Base-by-base conservation (phyloP, 306 rosid species). In the Cucumis cinereus region DNA sequence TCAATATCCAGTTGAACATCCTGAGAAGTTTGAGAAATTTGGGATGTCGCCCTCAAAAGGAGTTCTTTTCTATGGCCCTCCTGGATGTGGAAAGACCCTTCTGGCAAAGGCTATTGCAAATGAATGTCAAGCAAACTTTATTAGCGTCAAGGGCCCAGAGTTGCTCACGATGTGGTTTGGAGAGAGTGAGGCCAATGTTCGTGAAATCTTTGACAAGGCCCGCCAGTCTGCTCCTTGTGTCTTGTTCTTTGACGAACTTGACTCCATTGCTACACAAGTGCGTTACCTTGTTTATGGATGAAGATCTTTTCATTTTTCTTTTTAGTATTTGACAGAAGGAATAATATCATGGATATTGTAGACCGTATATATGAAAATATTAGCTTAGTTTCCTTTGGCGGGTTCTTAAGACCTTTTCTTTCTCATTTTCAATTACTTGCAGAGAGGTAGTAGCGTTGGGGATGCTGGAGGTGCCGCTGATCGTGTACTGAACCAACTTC, bases 381-480 rank as follows among this genome's bases (percentile, higher is more conserved):
- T 52, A 71, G 79, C 6, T 78, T 5, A 77, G 71, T 40, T 70
- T 53, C 49, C 8, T 35, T 55, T 68, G 19, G 0, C 6, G 20
- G 23, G 58, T 43, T 76, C 47, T 76, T 61, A 73, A 73, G 53
- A 47, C 50, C 20, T 28, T 60, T 33, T 43, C 5, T 28, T 2
- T 47, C 14, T 5, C 49, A 9, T 17, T 62, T 7, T 36, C 28
- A 3, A 52, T 57, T 57, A 64, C 71, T 66, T 78, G 83, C 86
- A 94, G 98, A 91, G 98, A 81, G 98, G 98, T 43, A 84, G 97
- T 76, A 94, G 98, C 50, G 94, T 88, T 3, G 98, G 98, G 70
- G 98, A 94, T 83, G 98, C 96, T 61, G 98, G 98, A 20, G 98
- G 97, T 81, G 98, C 98, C 77, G 98, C 97, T 45, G 98, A 94